A percentile compares a stretch with the other conserved stretches of the same genome.
These are phyloP conservation scores for Mortierella sp. DNA, from an alignment of 371 early-diverging fungal genomes.

Conservation along the genomic window DNA sequence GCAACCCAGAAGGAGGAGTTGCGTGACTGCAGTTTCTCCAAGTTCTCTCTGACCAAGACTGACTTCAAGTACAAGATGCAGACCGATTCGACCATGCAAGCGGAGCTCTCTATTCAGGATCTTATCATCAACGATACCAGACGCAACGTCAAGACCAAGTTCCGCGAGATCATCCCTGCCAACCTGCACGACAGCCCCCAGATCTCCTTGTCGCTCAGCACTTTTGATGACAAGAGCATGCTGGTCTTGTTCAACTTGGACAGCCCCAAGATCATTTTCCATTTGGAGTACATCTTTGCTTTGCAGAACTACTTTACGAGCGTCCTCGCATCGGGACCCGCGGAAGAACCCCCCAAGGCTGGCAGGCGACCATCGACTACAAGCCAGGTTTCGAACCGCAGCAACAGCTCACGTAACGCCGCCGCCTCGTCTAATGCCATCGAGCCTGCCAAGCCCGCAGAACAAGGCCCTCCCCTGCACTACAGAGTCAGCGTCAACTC, in stretches of 20 bases:
- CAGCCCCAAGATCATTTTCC: conserved; percentile 86
- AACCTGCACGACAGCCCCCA: conserved; percentile 79
- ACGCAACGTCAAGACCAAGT: conserved; percentile 77
- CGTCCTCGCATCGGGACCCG: conserved; percentile 60
- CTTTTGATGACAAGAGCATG: conserved; percentile 58
- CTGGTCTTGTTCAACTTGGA: conserved; percentile 82
- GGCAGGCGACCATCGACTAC: conserved; percentile 24
- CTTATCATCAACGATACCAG: conserved; percentile 88
- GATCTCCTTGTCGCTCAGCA: conserved; percentile 54
- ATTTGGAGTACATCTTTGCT: conserved; percentile 86
- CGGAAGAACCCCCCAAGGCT: conserved; percentile 28
- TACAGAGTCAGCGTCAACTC: conserved; percentile 87
- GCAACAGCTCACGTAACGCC: conserved; percentile 11
- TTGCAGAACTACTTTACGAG: conserved; percentile 78
- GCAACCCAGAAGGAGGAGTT: conserved; percentile 59
- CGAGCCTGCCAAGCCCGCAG: conserved; percentile 31
- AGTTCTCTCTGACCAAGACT: conserved; percentile 69
- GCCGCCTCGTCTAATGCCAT: conserved; percentile 12
- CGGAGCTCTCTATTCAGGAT: conserved; percentile 81
- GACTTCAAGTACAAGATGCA: conserved; percentile 74
- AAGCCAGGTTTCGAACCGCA: conserved; percentile 16
- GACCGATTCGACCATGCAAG: conserved; percentile 75
- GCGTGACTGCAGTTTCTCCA: conserved; percentile 63
- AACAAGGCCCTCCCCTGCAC: conserved; percentile 42
- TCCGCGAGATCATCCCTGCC: conserved; percentile 87